A percentile compares a stretch with the other conserved stretches of the same genome.
These are phyloP conservation scores for Phaeoacremonium minimum DNA, from an alignment of 2,329 filamentous ascomycete species.

Conservation along the genomic window DNA sequence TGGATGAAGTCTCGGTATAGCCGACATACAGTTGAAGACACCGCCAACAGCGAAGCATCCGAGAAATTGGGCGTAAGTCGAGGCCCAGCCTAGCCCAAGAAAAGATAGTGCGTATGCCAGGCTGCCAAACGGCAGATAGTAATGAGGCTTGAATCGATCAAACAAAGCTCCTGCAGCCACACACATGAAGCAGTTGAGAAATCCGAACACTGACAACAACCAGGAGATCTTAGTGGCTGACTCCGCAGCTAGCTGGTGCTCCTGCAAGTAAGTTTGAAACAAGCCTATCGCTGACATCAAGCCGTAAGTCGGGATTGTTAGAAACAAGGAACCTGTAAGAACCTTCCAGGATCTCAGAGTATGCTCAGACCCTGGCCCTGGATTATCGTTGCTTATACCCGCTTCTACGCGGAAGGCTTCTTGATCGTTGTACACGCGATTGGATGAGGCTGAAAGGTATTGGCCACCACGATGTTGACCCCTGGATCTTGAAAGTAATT, in stretches of 20 bases:
- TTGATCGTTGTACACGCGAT: background rate
- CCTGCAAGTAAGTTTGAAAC: constrained; percentile 20
- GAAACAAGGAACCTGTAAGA: constrained; percentile 15
- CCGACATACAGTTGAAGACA: constrained; percentile 15
- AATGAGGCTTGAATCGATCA: constrained; percentile 13
- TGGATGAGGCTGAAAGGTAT: too few relatives aligned
- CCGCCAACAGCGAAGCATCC: constrained; percentile 21
- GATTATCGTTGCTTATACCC: background rate
- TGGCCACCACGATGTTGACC: too few relatives aligned
- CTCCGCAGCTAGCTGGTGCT: constrained; percentile 13
- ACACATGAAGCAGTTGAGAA: constrained; percentile 18
- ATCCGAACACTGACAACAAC: constrained; percentile 22
- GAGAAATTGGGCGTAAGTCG: constrained; percentile 20
- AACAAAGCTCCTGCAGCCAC: constrained; percentile 15
- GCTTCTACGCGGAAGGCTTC: background rate
- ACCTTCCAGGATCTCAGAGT: constrained; percentile 3
- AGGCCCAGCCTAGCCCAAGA: constrained; percentile 19
- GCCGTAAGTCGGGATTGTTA: constrained; percentile 18
- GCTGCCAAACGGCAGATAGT: constrained; percentile 14
- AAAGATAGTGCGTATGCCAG: constrained; percentile 16
- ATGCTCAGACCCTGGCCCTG: background rate
- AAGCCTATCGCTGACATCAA: constrained; percentile 21
- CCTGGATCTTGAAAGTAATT: background rate
- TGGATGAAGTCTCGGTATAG: background rate
- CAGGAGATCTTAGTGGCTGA: constrained; percentile 16